phyloP scores from a whole-genome alignment of 257 asterid species.

The Euphrasia confusa region DNA sequence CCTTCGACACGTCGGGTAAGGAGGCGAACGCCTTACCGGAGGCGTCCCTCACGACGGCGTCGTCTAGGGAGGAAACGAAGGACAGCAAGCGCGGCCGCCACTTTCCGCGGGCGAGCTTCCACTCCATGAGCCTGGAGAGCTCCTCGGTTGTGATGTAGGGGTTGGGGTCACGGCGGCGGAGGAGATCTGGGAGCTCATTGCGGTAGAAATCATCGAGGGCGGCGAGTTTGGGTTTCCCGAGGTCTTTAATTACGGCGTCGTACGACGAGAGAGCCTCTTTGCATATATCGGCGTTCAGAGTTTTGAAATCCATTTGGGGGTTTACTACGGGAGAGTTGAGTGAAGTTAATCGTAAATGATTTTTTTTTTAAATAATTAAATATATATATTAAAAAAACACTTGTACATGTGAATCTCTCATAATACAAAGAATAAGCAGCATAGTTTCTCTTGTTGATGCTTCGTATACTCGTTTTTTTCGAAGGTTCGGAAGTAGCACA shows the following conservation, averaged over 20 bases:
- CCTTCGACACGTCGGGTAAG: slow-evolving; percentile 59
- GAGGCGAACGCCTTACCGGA: slow-evolving; percentile 67
- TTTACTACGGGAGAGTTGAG: background rate
- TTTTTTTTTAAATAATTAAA: too few species aligned
- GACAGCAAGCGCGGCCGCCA: slow-evolving; percentile 79
- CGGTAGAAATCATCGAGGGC: slow-evolving; percentile 75
- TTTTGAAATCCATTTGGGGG: slow-evolving; percentile 43
- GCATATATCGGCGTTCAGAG: slow-evolving; percentile 46
- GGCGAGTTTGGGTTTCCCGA: slow-evolving; percentile 55
- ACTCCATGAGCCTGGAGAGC: slow-evolving; percentile 70
- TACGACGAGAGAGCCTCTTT: slow-evolving; percentile 56
- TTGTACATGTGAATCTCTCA: too few species aligned
- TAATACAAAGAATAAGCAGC: too few species aligned
- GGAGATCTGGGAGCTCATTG: slow-evolving; percentile 56
- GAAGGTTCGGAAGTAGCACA: too few species aligned
- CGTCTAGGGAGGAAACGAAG: slow-evolving; percentile 56
- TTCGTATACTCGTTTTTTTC: too few species aligned
- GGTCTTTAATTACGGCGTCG: slow-evolving; percentile 34
- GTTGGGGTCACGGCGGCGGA: slow-evolving; percentile 57
- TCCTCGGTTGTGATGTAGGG: slow-evolving; percentile 63
- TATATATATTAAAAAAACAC: too few species aligned
- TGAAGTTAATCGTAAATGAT: too few species aligned
- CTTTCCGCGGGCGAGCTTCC: slow-evolving; percentile 90
- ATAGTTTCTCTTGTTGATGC: too few species aligned
- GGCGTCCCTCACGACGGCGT: slow-evolving; percentile 55